Conservation (phyloP, 2,329 filamentous ascomycete species). For the Ceratocystiopsis minuta region DNA sequence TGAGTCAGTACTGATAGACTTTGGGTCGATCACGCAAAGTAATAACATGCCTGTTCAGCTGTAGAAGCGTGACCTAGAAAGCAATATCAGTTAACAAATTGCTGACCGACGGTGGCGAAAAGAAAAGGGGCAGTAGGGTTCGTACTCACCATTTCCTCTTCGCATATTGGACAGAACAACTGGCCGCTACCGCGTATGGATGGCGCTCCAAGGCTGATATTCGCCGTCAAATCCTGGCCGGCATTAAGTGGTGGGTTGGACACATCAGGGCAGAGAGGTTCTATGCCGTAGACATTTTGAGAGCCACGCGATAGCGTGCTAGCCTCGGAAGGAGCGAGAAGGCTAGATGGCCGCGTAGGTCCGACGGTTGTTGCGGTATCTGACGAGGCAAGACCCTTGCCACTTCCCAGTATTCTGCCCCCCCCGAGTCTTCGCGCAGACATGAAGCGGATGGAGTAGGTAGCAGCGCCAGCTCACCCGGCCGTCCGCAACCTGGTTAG, state of each 20-base stretch:
- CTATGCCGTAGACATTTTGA: slow-evolving; percentile 31
- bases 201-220: slow-evolving; percentile 48
- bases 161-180: slow-evolving; percentile 93
- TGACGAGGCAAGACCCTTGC: slow-evolving; percentile 59
- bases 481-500: too few species aligned
- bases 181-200: slow-evolving; percentile 39
- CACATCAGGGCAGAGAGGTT: slow-evolving; percentile 29
- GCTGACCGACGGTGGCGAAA: too few species aligned
- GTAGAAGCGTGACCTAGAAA: slow-evolving; percentile 64
- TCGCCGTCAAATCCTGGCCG: slow-evolving; percentile 61
- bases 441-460: slow-evolving; percentile 31
- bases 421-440: slow-evolving; percentile 73
- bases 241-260: slow-evolving; percentile 50
- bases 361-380: slow-evolving; percentile 16
- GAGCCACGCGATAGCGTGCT: slow-evolving; percentile 69
- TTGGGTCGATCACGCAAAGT: too few species aligned
- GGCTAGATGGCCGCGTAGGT: slow-evolving; percentile 33
- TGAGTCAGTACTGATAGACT: too few species aligned
- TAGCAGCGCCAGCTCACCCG: background rate
- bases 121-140: too few species aligned
- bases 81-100: background rate
- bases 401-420: slow-evolving; percentile 77
- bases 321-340: slow-evolving; percentile 33
- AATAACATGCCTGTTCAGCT: slow-evolving; percentile 53
- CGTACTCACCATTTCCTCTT: slow-evolving; percentile 73